Evolutionary conservation across 495 filamentous ascomycete genomes (phyloP), one percentile per base, ranked within the genome.

Genomic region (Podospora didyma): DNA sequence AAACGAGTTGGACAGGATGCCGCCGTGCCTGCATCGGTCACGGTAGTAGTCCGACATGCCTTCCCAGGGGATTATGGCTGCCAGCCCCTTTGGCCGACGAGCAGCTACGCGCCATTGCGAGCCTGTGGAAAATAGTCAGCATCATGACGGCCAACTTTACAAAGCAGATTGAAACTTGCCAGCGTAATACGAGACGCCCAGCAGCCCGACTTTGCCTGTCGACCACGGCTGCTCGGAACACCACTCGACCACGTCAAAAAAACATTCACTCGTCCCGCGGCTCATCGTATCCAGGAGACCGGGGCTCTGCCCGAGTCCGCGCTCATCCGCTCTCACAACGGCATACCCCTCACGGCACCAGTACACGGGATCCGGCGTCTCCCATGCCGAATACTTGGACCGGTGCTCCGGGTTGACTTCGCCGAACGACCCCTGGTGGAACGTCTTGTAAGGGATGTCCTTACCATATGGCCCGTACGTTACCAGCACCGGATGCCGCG

Each of bases 1-100:
- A 64, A 87, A 88, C 2, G 66, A 67, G 62, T 86, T 81, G 0
- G 80, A 84, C 24, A 85, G 66, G 42, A 89, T 87, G 1, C 85
- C 86, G 2, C 86, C 86, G 54, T 88, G 85, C 3, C 82, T 73
- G 63, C 79, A 84, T 2, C 80, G 72, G 54, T 86, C 84, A 0
- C 83, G 77, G 61, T 86, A 87, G 53, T 83, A 85, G 56, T 87
- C 84, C 0, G 78, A 81, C 81, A 86, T 84, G n/a, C 84, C 84
- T 61, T 87, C 84, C 84, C 84, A 87, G 0, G 84, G 84, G 11
- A 86, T 74, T 12, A 86, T 86, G 41, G 76, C 78, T 0, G 79
- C 67, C 20, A 87, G 58, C 3, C 83, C 84, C 65, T 80, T 82
- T 0, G 84, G 84, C 35, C 76, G 69, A 7, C 82, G 73, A 11